Evolutionary conservation across 805 yeast genomes (phyloP).

Genomic region (Yarrowia sp.): DNA sequence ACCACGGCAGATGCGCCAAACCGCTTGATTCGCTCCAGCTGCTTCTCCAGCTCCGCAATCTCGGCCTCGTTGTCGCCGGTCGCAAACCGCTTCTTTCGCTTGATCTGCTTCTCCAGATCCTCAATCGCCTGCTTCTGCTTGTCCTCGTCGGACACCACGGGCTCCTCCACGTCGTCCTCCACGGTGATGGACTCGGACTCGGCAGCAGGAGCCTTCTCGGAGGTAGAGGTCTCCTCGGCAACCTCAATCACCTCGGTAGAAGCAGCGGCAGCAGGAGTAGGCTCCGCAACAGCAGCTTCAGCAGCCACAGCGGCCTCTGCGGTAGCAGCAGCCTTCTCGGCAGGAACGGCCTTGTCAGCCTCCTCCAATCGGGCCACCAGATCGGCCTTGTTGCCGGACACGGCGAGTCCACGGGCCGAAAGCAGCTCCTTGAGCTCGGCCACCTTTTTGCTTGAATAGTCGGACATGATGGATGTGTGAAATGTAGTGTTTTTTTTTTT

Average conservation of each 20-base stretch:
- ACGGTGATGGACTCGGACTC: slow-evolving; percentile 27
- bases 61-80: slow-evolving; percentile 44
- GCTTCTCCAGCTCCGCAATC: slow-evolving; percentile 54
- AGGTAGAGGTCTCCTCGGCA: slow-evolving; percentile 25
- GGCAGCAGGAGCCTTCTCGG: slow-evolving; percentile 9
- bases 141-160: slow-evolving; percentile 35
- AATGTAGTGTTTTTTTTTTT: neutral
- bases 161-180: slow-evolving; percentile 28
- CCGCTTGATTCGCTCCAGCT: slow-evolving; percentile 69
- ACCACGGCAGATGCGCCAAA: slow-evolving; percentile 50
- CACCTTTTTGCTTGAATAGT: slow-evolving; percentile 43
- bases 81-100: slow-evolving; percentile 76
- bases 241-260: slow-evolving; percentile 26
- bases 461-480: slow-evolving; percentile 29
- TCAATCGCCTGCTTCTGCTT: slow-evolving; percentile 65
- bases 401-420: slow-evolving; percentile 61
- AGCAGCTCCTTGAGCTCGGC: slow-evolving; percentile 78
- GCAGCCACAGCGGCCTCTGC: neutral
- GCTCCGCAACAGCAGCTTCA: neutral
- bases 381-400: slow-evolving; percentile 79
- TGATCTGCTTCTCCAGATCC: slow-evolving; percentile 60
- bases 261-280: neutral
- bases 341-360: slow-evolving; percentile 44
- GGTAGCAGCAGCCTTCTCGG: neutral
- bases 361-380: slow-evolving; percentile 61